A percentile compares a stretch with the other conserved stretches of the same genome.
Evolutionary conservation across 768 basidiomycete genomes (phyloP).

Genomic region (Lyophyllum atratum): DNA sequence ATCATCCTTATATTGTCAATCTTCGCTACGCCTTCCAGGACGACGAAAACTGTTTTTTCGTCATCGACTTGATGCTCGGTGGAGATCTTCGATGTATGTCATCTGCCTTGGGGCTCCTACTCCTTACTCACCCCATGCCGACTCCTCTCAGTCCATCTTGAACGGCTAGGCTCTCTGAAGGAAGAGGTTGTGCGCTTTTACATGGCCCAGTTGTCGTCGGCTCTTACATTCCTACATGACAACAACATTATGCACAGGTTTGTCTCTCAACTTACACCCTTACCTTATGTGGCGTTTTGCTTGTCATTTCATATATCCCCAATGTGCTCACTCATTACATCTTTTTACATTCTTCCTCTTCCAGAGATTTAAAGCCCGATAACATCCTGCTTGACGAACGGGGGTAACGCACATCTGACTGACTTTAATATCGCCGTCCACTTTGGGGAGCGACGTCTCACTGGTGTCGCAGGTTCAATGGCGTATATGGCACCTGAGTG

Average conservation of each 20-base stretch:
- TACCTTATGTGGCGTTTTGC: conserved; percentile 23
- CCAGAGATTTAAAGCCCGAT: conserved; percentile 96
- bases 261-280: conserved; percentile 27
- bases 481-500: conserved; percentile 96
- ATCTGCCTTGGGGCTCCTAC: neutral
- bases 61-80: conserved; percentile 95
- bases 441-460: conserved; percentile 83
- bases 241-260: conserved; percentile 96
- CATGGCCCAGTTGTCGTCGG: conserved; percentile 87
- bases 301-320: conserved; percentile 15
- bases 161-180: conserved; percentile 70
- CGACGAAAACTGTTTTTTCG: conserved; percentile 98
- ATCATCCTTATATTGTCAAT: conserved; percentile 95
- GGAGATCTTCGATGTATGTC: conserved; percentile 89
- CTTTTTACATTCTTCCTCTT: neutral
- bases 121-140: conserved; percentile 9
- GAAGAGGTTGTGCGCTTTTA: conserved; percentile 88
- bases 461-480: conserved; percentile 96
- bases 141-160: conserved; percentile 73
- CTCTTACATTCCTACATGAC: conserved; percentile 87
- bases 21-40: conserved; percentile 96
- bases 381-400: conserved; percentile 95
- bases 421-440: conserved; percentile 99
- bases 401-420: conserved; percentile 94
- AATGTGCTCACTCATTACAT: conserved; percentile 16